These are phyloP conservation scores for Camelina sativa DNA, from an alignment of 345 rosid genomes.

Conservation along the genomic window DNA sequence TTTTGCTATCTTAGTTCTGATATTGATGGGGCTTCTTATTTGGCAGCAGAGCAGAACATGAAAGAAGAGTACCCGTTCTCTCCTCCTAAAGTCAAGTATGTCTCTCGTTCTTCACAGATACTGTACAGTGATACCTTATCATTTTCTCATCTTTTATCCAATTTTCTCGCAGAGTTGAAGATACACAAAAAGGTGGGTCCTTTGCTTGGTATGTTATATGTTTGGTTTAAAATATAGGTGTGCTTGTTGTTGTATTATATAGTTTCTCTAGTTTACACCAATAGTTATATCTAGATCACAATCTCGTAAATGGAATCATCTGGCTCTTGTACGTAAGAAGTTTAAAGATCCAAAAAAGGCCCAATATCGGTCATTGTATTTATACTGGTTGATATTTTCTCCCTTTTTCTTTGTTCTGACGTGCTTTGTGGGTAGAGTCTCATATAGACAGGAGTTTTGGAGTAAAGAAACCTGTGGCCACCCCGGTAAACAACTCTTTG, in stretches of 20 bases:
- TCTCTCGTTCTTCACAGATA: conserved; percentile 29
- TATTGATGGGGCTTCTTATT: conserved; percentile 47
- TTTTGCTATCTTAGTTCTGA: conserved; percentile 16
- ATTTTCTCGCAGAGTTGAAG: conserved; percentile 72
- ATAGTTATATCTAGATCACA: conserved; percentile 13
- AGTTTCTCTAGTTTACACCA: conserved; percentile 11
- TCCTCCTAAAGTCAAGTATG: conserved; percentile 93
- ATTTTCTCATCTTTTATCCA: conserved; percentile 38
- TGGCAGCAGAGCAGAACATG: conserved; percentile 62
- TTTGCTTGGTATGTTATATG: conserved; percentile 51
- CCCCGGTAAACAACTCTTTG: conserved; percentile 65
- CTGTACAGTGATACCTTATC: conserved; percentile 22
- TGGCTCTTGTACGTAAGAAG: conserved; percentile 10
- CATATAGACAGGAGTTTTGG: conserved; percentile 61
- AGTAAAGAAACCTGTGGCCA: conserved; percentile 67
- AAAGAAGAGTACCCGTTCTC: conserved; percentile 88
- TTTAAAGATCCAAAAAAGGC: neutral
- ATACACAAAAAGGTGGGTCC: conserved; percentile 63
- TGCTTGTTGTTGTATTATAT: conserved; percentile 25
- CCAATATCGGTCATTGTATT: conserved; percentile 21
- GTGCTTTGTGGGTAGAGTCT: conserved; percentile 60
- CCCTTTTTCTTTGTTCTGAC: conserved; percentile 26
- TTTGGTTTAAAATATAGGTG: conserved; percentile 56
- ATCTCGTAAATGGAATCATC: neutral
- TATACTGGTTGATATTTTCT: conserved; percentile 19